Conservation (phyloP, 441 rosid genomes). For the Euphorbia neoarborescens region DNA sequence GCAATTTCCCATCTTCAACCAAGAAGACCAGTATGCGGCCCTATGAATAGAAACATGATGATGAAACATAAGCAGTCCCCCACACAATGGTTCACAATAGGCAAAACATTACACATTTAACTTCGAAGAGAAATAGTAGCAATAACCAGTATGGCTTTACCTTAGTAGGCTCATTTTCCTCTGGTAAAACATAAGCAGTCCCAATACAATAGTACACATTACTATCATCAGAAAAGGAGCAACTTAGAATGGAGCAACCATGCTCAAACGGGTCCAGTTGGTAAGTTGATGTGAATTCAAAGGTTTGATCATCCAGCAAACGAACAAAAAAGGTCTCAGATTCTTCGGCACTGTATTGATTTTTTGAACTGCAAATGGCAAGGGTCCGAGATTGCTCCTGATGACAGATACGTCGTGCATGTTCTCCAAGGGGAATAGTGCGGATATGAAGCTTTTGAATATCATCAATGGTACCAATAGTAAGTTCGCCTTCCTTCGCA, state of each 20-base stretch:
- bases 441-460: slow-evolving; percentile 99
- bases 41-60: slow-evolving; percentile 26
- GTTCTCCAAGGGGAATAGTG: slow-evolving; percentile 92
- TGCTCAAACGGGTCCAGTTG: slow-evolving; percentile 79
- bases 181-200: slow-evolving; percentile 95
- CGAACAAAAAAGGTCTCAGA: slow-evolving; percentile 78
- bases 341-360: slow-evolving; percentile 72
- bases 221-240: slow-evolving; percentile 75
- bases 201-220: slow-evolving; percentile 91
- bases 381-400: slow-evolving; percentile 93
- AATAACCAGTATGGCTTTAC: slow-evolving; percentile 24
- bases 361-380: slow-evolving; percentile 80
- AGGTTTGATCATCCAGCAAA: slow-evolving; percentile 83
- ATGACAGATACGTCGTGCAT: slow-evolving; percentile 90
- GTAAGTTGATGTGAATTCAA: slow-evolving; percentile 74
- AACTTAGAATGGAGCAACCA: slow-evolving; percentile 90
- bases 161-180: slow-evolving; percentile 94
- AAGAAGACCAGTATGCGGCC: slow-evolving; percentile 86
- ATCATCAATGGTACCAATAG: slow-evolving; percentile 95
- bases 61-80: too few species aligned
- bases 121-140: background rate
- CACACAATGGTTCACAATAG: too few species aligned
- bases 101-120: background rate
- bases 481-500: slow-evolving; percentile 97
- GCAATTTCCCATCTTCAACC: slow-evolving; percentile 84